Evolutionary conservation across 148 eudicot species (phyloP).

Genomic region (Arbutus unedo): DNA sequence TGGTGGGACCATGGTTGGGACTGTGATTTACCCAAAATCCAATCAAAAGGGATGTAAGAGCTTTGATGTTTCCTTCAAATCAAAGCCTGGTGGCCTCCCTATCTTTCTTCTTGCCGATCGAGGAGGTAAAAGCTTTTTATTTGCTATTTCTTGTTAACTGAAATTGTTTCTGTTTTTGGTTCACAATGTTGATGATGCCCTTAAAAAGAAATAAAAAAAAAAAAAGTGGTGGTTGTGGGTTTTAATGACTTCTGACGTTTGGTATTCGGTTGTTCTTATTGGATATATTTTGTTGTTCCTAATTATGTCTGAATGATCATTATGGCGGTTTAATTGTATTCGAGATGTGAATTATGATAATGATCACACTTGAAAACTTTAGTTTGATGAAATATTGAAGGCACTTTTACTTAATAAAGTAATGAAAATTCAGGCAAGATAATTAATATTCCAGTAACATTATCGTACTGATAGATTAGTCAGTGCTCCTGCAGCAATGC

Average conservation of each 20-base stretch:
- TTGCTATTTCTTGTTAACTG: background rate
- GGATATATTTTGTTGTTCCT: background rate
- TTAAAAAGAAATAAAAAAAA: background rate
- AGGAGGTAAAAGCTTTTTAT: slow-evolving; percentile 50
- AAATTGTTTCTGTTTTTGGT: background rate
- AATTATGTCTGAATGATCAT: background rate
- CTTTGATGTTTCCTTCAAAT: slow-evolving; percentile 49
- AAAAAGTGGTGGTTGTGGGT: background rate
- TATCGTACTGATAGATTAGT: too few relatives aligned
- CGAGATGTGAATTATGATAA: background rate
- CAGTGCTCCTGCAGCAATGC: too few relatives aligned
- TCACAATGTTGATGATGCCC: background rate
- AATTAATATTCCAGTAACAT: too few relatives aligned
- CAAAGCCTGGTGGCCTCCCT: slow-evolving; percentile 80
- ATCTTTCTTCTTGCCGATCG: slow-evolving; percentile 80
- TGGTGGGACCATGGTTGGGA: slow-evolving; percentile 84
- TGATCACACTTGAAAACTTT: background rate
- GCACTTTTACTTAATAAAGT: background rate
- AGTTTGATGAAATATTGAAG: background rate
- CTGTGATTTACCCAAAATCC: slow-evolving; percentile 66
- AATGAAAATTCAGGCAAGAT: too few relatives aligned
- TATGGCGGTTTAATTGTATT: background rate
- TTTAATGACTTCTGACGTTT: background rate
- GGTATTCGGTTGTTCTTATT: background rate
- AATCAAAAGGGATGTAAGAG: slow-evolving; percentile 69